Evolutionary conservation across 208 protist genomes (phyloP), one percentile per base, ranked within the genome.

Genomic region (Leishmania braziliensis): DNA sequence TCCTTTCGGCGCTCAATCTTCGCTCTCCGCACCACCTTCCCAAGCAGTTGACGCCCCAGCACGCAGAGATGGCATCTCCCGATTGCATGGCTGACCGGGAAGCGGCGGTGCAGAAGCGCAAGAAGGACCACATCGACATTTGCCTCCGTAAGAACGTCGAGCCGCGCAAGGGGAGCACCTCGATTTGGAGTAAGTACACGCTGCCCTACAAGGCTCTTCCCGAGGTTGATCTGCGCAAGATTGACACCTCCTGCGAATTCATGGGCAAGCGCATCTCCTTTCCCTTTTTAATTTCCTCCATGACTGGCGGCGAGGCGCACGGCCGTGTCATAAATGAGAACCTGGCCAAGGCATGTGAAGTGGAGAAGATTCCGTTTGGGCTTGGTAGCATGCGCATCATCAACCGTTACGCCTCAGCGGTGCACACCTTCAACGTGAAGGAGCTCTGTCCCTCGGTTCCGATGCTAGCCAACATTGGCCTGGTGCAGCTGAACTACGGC

Each of bases 401-500:
- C 65, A 97, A 97, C 77, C 91, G 94, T 63, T 98, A 98, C 86
- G 75, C 87, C 23, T 89, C 85, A n/a, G 89, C 92, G 4, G 91
- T 87, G 3, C 83, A 96, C 84, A 97, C 95, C 10, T 98, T 98
- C 80, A 81, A 95, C 72, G 95, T 98, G 29, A 98, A 98, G 84
- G 76, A 91, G 72, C 93, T 90, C 72, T 97, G 93, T 79, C 95
- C 95, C 0, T 96, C 94, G 18, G 94, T 97, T 68, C 90, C 88
- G 43, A 98, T 98, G 95, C 94, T 97, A 54, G 95, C 95, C 20
- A 98, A 98, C 83, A 96, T 98, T 69, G 95, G 95, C 4, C 88
- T 98, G 18, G 95, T 98, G 46, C 95, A 98, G 85, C 84, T 98
- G 54, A 98, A 98, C 87, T 98, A 98, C 84, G 95, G 95, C n/a